phyloP scores from a whole-genome alignment of 352 stramenopile species.

The Pythium plurisporium region DNA sequence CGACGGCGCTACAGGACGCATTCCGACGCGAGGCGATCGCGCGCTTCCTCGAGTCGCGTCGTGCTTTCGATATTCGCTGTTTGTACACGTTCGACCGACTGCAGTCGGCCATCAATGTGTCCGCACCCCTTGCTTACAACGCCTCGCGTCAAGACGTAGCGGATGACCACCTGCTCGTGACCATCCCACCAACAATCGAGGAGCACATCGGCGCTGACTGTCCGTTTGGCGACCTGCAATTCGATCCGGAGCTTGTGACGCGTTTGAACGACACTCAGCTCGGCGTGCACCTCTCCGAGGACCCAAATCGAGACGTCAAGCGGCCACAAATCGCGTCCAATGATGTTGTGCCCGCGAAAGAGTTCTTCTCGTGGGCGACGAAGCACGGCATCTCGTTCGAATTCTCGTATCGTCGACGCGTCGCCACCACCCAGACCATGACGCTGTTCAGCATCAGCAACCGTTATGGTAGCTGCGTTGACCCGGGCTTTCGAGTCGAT shows the following conservation, averaged over 20 bases:
- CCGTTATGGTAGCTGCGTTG: constrained; percentile 50
- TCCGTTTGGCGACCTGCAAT: constrained; percentile 60
- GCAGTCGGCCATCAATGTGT: background rate
- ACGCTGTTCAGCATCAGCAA: constrained; percentile 73
- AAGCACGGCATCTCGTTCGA: constrained; percentile 55
- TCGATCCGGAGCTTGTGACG: constrained; percentile 42
- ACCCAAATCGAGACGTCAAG: constrained; percentile 25
- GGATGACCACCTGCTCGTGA: background rate
- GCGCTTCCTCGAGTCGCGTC: constrained; percentile 17
- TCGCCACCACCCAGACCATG: constrained; percentile 40
- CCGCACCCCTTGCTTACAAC: background rate
- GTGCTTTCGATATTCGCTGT: constrained; percentile 21
- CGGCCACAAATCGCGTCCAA: constrained; percentile 51
- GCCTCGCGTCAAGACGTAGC: background rate
- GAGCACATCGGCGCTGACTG: constrained; percentile 27
- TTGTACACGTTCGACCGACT: constrained; percentile 40
- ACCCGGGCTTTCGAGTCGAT: constrained; percentile 66
- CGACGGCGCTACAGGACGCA: background rate
- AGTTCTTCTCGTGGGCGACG: constrained; percentile 40
- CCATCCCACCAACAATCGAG: constrained; percentile 20
- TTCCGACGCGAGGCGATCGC: constrained; percentile 12
- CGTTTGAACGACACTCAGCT: constrained; percentile 42
- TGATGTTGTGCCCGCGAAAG: constrained; percentile 37
- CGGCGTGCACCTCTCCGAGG: constrained; percentile 34
- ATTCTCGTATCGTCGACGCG: constrained; percentile 44